Evolutionary conservation across 2,329 filamentous ascomycete genomes (phyloP).

Genomic region (Catunica adiposa): DNA sequence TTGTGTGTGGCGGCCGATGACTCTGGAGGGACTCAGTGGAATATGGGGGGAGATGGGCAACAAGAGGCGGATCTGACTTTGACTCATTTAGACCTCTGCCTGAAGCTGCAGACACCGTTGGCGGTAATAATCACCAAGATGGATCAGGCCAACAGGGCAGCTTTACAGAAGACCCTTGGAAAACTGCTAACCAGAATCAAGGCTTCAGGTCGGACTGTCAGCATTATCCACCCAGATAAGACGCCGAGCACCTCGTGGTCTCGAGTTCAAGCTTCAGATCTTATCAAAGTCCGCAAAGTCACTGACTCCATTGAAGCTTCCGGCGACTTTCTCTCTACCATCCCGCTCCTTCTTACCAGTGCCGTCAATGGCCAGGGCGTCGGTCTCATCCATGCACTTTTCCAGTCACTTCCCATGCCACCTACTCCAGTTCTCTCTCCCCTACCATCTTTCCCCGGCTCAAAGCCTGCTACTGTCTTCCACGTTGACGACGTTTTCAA

Average conservation of each 20-base stretch:
- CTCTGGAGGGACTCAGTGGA: slow-evolving; percentile 26
- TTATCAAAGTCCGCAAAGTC: slow-evolving; percentile 39
- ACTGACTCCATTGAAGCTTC: slow-evolving; percentile 33
- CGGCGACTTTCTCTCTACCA: slow-evolving; percentile 27
- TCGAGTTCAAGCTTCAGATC: slow-evolving; percentile 38
- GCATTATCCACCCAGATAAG: slow-evolving; percentile 47
- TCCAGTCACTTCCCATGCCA: slow-evolving; percentile 59
- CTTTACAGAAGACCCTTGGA: slow-evolving; percentile 52
- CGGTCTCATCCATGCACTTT: slow-evolving; percentile 61
- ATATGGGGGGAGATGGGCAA: neutral
- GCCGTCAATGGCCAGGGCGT: slow-evolving; percentile 73
- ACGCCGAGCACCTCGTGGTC: slow-evolving; percentile 35
- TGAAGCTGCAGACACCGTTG: slow-evolving; percentile 63
- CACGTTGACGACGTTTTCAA: slow-evolving; percentile 85
- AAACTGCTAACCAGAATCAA: slow-evolving; percentile 67
- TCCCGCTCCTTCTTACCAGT: slow-evolving; percentile 80
- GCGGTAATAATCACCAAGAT: slow-evolving; percentile 79
- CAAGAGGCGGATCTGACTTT: slow-evolving; percentile 50
- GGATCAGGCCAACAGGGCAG: slow-evolving; percentile 61
- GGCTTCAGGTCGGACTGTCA: slow-evolving; percentile 53
- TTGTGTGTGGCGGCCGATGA: slow-evolving; percentile 76
- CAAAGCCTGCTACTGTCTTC: slow-evolving; percentile 52
- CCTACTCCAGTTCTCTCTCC: slow-evolving; percentile 16
- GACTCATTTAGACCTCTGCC: slow-evolving; percentile 69
- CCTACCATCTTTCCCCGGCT: slow-evolving; percentile 29